These are phyloP conservation scores for Aspergillus pseudotamarii DNA, from an alignment of 2,329 filamentous ascomycete species.

Conservation along the genomic window DNA sequence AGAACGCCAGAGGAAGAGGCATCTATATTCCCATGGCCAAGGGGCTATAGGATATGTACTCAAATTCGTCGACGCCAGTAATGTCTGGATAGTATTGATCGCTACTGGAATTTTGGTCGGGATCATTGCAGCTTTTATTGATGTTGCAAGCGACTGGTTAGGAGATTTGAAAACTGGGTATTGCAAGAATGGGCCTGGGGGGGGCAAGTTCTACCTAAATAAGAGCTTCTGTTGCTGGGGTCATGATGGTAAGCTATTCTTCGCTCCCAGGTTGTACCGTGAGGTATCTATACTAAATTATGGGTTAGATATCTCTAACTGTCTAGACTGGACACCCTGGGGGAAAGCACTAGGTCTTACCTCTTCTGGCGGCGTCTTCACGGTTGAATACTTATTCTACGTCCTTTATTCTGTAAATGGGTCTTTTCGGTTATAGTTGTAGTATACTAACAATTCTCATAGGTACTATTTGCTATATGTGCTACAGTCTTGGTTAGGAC, in stretches of 20 bases:
- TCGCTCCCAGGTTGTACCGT: neutral
- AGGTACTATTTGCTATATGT: conserved; percentile 76
- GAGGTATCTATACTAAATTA: conserved; percentile 17
- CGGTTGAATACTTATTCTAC: conserved; percentile 87
- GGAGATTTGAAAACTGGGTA: conserved; percentile 90
- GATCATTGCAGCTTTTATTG: conserved; percentile 81
- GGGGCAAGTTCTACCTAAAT: conserved; percentile 88
- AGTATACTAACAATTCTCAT: conserved; percentile 25
- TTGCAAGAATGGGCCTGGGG: conserved; percentile 74
- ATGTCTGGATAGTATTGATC: conserved; percentile 89
- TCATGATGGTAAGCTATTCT: conserved; percentile 62
- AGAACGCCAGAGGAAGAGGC: conserved; percentile 83
- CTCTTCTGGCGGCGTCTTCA: conserved; percentile 71
- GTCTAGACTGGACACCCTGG: conserved; percentile 87
- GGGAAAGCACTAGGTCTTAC: conserved; percentile 69
- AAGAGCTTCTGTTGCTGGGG: conserved; percentile 92
- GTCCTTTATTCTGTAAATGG: conserved; percentile 74
- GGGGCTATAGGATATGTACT: conserved; percentile 74
- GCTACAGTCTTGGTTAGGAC: conserved; percentile 79
- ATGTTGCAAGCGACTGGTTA: conserved; percentile 90
- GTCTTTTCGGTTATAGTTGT: neutral
- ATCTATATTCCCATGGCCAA: conserved; percentile 68
- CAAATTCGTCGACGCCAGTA: conserved; percentile 78
- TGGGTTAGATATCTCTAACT: conserved; percentile 68
- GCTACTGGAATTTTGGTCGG: conserved; percentile 84